These are phyloP conservation scores for Rhodotorula sp. DNA, from an alignment of 1,284 basidiomycete genomes.

Conservation along the genomic window DNA sequence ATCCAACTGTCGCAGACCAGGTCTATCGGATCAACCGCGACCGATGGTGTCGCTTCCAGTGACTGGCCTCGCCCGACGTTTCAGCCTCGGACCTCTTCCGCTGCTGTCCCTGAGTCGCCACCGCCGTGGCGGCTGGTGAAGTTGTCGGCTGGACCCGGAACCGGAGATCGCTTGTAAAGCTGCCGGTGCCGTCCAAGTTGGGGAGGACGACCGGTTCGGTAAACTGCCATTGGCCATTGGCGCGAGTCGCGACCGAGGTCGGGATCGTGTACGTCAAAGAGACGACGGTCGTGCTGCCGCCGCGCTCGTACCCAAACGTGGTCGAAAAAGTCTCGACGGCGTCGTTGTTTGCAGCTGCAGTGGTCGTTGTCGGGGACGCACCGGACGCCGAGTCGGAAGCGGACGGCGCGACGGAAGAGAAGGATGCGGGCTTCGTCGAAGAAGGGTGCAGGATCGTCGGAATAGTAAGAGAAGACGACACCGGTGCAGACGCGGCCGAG, in stretches of 20 bases:
- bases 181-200: background rate
- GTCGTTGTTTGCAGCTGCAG: background rate
- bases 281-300: slow-evolving; percentile 23
- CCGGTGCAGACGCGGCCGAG: background rate
- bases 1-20: background rate
- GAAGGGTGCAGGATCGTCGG: background rate
- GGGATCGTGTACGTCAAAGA: slow-evolving; percentile 36
- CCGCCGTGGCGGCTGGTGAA: background rate
- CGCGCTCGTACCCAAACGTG: slow-evolving; percentile 20
- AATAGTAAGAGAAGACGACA: background rate
- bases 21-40: background rate
- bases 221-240: slow-evolving; percentile 34
- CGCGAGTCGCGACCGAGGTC: slow-evolving; percentile 15
- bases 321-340: slow-evolving; percentile 14
- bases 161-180: slow-evolving; percentile 30
- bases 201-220: slow-evolving; percentile 35
- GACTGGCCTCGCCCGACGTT: background rate
- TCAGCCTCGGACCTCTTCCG: background rate
- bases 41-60: slow-evolving; percentile 1
- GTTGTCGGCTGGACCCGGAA: slow-evolving; percentile 32
- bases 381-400: background rate
- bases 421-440: background rate
- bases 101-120: background rate
- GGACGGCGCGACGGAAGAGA: background rate
- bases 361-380: background rate